Conservation (phyloP, 805 yeast genomes). For the Nakazawaea wickerhamii region DNA sequence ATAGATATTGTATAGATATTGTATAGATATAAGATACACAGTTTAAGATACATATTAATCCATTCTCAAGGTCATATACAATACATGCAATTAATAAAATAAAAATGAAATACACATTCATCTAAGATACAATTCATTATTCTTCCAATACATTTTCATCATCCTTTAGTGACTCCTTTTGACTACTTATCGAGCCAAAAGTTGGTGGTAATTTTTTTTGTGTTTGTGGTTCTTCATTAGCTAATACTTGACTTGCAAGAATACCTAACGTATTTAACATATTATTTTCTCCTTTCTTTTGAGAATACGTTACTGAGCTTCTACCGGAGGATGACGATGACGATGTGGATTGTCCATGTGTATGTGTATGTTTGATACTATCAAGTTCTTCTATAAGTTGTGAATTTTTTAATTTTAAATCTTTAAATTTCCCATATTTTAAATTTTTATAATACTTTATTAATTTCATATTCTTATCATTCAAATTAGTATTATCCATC, state of each 20-base stretch:
- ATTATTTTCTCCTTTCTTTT: constrained; percentile 10
- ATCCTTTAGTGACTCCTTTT: neutral
- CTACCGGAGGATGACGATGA: constrained; percentile 12
- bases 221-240: constrained; percentile 20
- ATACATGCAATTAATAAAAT: neutral
- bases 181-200: constrained; percentile 4
- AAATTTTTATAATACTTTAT: constrained; percentile 25
- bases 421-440: constrained; percentile 25
- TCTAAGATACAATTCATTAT: no score
- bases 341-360: neutral
- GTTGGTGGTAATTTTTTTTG: constrained; percentile 7
- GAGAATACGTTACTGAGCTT: constrained; percentile 7
- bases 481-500: constrained; percentile 26
- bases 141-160: no score
- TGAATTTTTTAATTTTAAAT: constrained; percentile 23
- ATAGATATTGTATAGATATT: no score
- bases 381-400: constrained; percentile 21
- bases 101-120: neutral
- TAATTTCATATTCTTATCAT: constrained; percentile 25
- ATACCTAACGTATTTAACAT: constrained; percentile 31
- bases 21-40: no score
- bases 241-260: constrained; percentile 29
- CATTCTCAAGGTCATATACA: no score
- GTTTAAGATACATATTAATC: no score
- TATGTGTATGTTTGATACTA: neutral